A percentile compares a stretch with the other conserved stretches of the same genome.
phyloP scores from a whole-genome alignment of 257 asterid genomes.

The Solanum acaule region DNA sequence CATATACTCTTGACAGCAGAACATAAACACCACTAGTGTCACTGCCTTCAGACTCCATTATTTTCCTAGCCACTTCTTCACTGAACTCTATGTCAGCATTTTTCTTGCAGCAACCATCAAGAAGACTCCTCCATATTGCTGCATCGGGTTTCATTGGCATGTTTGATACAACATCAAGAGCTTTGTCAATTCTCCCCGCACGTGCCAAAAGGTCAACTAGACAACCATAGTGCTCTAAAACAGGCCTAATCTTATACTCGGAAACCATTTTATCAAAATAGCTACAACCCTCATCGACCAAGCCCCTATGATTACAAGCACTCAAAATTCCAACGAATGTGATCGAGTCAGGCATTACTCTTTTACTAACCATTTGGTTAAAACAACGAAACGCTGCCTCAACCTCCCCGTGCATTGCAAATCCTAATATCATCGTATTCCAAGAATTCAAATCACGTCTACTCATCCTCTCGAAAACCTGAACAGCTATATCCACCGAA shows the following conservation, averaged over 20 bases:
- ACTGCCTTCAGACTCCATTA: constrained; percentile 28
- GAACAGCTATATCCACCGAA: constrained; percentile 42
- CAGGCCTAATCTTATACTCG: constrained; percentile 40
- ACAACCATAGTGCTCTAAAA: constrained; percentile 79
- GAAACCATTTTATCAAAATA: constrained; percentile 45
- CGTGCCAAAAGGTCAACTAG: constrained; percentile 63
- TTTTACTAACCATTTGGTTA: constrained; percentile 32
- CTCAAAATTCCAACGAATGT: constrained; percentile 63
- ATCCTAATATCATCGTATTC: constrained; percentile 58
- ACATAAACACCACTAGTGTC: constrained; percentile 51
- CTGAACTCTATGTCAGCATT: constrained; percentile 35
- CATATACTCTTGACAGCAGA: constrained; percentile 59
- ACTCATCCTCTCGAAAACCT: constrained; percentile 48
- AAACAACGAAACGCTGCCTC: constrained; percentile 40
- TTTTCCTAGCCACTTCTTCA: constrained; percentile 44
- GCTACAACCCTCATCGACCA: constrained; percentile 42
- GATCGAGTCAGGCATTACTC: constrained; percentile 46
- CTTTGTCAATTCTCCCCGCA: constrained; percentile 46
- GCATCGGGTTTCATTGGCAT: constrained; percentile 77
- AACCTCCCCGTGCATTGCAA: constrained; percentile 56
- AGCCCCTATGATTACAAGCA: constrained; percentile 69
- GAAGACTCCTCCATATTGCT: constrained; percentile 74
- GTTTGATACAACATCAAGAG: constrained; percentile 41
- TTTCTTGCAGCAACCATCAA: constrained; percentile 54
- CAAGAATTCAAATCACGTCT: constrained; percentile 59